Evolutionary conservation across 768 basidiomycete species (phyloP), one percentile per base, ranked within the genome.

Genomic region (Pleurotus salmoneostramineus): DNA sequence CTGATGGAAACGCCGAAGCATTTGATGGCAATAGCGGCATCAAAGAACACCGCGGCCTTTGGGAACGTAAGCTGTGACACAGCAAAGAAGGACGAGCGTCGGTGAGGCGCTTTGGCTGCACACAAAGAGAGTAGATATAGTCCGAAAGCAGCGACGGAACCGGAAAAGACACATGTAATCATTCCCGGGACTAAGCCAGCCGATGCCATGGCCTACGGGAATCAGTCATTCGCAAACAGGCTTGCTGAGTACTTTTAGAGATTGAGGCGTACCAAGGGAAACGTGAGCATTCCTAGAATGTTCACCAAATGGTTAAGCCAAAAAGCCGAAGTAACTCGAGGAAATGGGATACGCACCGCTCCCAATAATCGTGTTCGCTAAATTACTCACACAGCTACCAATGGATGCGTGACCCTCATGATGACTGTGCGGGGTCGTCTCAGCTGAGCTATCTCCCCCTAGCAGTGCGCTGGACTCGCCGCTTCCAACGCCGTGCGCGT

Each of bases 1-100:
- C 93, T 94, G 64, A 95, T 87, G 35, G 92, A 93, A 3, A 98
- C 96, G 15, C 96, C 96, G 68, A 97, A 97, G 70, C 96, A 98
- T 69, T 98, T 98, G 69, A 87, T 88, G 7, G 94, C 94, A 64
- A 98, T 94, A 10, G 95, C 96, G 3, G 86, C 87, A 69, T 98
- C 96, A 65, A 98, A 96, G 69, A 93, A 91, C 40, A 93, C 76
- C 0, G 89, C 90, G 0, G 89, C 91, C 45, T 80, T 84, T 2
- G 96, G 96, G 69, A 94, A 97, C 0, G 96, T 96, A 62, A 98
- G 74, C 68, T 89, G 82, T 1, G 91, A 81, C 15, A 95, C 75
- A 11, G 88, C 85, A 63, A 93, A 93, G 71, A 95, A 96, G 5
- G 91, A 93, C 14, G 93, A 77, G 10, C 79, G 82, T 46, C 94